Conservation (phyloP, 164 flowering plant genomes). For the Vitis vinifera region DNA sequence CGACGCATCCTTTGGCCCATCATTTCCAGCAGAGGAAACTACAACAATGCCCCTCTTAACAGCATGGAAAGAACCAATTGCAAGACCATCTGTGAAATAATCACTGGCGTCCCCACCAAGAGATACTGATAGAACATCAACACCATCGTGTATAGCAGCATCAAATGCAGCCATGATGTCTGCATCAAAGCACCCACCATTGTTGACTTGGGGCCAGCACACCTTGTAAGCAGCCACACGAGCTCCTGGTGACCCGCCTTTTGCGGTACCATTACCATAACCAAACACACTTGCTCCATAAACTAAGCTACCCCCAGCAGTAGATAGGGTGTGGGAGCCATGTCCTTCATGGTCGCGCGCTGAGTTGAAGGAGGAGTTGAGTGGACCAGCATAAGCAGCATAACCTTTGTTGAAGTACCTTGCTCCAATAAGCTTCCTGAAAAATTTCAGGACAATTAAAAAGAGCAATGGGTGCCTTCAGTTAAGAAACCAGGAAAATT, state of each 20-base stretch:
- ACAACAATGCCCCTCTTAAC: slow-evolving; percentile 51
- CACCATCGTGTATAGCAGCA: slow-evolving; percentile 57
- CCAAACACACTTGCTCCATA: slow-evolving; percentile 50
- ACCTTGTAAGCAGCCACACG: slow-evolving; percentile 68
- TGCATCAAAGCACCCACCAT: slow-evolving; percentile 35
- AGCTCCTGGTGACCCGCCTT: slow-evolving; percentile 69
- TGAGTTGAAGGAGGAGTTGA: slow-evolving; percentile 17
- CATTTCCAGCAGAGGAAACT: slow-evolving; percentile 62
- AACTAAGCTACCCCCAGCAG: slow-evolving; percentile 70
- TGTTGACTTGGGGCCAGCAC: slow-evolving; percentile 42
- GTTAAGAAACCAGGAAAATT: too few species aligned
- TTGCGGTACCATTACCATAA: slow-evolving; percentile 58
- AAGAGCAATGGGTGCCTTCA: too few species aligned
- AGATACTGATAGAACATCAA: slow-evolving; percentile 48
- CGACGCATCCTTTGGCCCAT: slow-evolving; percentile 39
- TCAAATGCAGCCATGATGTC: slow-evolving; percentile 60
- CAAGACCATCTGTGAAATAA: slow-evolving; percentile 36
- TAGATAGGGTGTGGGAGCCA: slow-evolving; percentile 80
- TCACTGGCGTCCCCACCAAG: slow-evolving; percentile 37
- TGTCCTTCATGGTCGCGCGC: slow-evolving; percentile 64
- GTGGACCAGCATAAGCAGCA: slow-evolving; percentile 15
- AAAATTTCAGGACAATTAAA: background rate
- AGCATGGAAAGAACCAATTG: slow-evolving; percentile 78
- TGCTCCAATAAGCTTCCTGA: slow-evolving; percentile 77
- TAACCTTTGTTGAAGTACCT: slow-evolving; percentile 65